Conservation (phyloP, 257 asterid genomes). For the Striga asiatica region DNA sequence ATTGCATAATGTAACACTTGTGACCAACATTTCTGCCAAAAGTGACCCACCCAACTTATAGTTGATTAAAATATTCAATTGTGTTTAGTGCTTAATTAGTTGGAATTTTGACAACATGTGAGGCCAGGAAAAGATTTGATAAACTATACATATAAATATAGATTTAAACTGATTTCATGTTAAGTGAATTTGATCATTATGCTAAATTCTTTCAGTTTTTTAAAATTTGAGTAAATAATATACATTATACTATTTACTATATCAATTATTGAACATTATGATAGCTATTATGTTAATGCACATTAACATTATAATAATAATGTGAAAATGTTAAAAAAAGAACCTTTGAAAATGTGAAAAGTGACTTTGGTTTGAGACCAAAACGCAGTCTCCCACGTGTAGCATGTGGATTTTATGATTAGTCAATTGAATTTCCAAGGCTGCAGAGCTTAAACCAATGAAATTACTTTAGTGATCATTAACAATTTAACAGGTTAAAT, state of each 20-base stretch:
- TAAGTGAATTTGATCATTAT: background rate
- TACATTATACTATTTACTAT: too few relatives aligned
- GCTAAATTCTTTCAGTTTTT: too few relatives aligned
- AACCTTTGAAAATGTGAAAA: conserved; percentile 33
- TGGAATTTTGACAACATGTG: conserved; percentile 16
- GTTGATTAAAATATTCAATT: conserved; percentile 10
- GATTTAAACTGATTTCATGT: background rate
- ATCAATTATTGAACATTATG: conserved; percentile 6
- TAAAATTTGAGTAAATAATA: too few relatives aligned
- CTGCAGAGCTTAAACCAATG: conserved; percentile 52
- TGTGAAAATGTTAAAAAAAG: conserved; percentile 16
- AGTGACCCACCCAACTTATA: too few relatives aligned
- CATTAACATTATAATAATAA: too few relatives aligned
- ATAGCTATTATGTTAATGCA: conserved; percentile 15
- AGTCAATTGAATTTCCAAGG: conserved; percentile 33
- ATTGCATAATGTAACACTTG: too few relatives aligned
- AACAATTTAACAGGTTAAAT: conserved; percentile 12
- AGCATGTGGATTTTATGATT: conserved; percentile 64
- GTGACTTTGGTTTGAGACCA: conserved; percentile 24
- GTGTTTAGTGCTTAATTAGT: conserved; percentile 16
- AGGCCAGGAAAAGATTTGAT: too few relatives aligned
- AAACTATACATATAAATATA: too few relatives aligned
- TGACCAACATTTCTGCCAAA: too few relatives aligned
- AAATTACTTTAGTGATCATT: conserved; percentile 23
- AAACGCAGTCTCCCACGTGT: conserved; percentile 65